Conservation (phyloP, 2,329 filamentous ascomycete genomes). For the Fusarium sacchari region DNA sequence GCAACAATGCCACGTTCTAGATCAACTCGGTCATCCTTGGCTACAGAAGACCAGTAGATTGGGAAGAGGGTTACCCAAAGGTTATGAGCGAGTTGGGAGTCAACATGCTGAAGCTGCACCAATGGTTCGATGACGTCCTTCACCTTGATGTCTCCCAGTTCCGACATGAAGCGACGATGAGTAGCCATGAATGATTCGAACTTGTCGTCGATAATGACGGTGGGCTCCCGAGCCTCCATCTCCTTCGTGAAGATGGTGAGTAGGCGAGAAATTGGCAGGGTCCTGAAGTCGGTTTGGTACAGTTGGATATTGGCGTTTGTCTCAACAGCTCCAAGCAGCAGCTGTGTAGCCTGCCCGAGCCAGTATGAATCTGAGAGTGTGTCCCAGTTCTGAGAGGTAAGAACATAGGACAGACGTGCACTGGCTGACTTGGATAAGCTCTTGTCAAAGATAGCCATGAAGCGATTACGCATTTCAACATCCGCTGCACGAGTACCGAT, state of each 20-base stretch:
- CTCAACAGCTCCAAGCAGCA: constrained; percentile 91
- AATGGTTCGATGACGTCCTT: constrained; percentile 91
- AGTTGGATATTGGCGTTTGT: constrained; percentile 82
- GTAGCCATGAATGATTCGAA: constrained; percentile 81
- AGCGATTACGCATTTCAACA: constrained; percentile 95
- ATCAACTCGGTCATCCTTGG: constrained; percentile 87
- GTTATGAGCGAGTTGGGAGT: constrained; percentile 82
- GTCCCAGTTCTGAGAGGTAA: constrained; percentile 96
- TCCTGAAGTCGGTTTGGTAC: constrained; percentile 84
- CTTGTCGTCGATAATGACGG: constrained; percentile 81
- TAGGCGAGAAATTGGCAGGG: constrained; percentile 77
- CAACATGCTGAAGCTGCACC: constrained; percentile 89
- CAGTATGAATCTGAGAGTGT: constrained; percentile 95
- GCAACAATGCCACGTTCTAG: constrained; percentile 91
- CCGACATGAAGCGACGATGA: constrained; percentile 84
- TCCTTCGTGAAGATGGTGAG: constrained; percentile 81
- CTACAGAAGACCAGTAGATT: constrained; percentile 89
- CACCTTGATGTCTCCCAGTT: constrained; percentile 86
- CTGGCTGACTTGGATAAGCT: constrained; percentile 93
- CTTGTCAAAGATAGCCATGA: constrained; percentile 95
- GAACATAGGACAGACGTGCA: constrained; percentile 86
- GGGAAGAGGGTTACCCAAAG: constrained; percentile 94
- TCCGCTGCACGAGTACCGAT: constrained; percentile 94
- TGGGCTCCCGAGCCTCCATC: constrained; percentile 71
- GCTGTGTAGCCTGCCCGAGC: constrained; percentile 93